A percentile compares a stretch with the other conserved stretches of the same genome.
Evolutionary conservation across 2,329 filamentous ascomycete species (phyloP).

Genomic region (Clonostachys chloroleuca): DNA sequence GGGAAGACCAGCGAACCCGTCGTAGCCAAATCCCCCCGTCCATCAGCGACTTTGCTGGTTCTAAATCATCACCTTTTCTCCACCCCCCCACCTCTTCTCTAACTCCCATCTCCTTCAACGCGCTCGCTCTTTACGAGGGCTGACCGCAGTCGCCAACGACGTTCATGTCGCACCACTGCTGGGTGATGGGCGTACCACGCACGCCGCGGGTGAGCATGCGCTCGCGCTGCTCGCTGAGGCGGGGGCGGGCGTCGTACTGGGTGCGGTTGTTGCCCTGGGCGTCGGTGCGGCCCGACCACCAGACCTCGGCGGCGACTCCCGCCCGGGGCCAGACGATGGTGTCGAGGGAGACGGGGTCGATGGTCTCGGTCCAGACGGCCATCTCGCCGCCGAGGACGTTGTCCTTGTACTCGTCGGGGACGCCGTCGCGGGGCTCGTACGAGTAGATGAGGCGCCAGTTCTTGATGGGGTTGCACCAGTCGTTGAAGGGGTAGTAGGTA

Average conservation of each 20-base stretch:
- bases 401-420: constrained; percentile 56
- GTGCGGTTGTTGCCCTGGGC: constrained; percentile 63
- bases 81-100: no score
- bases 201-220: constrained; percentile 67
- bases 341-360: constrained; percentile 72
- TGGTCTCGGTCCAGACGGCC: constrained; percentile 78
- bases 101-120: no score
- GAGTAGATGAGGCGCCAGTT: constrained; percentile 80
- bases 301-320: constrained; percentile 69
- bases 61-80: background rate
- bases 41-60: background rate
- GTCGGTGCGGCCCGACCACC: constrained; percentile 74
- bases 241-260: constrained; percentile 63
- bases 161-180: constrained; percentile 65
- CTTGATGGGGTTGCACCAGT: constrained; percentile 79
- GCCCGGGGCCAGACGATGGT: constrained; percentile 73
- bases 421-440: constrained; percentile 66
- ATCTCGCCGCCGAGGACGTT: constrained; percentile 79
- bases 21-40: background rate
- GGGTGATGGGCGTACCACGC: constrained; percentile 59
- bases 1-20: background rate
- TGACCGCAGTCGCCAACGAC: background rate
- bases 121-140: constrained; percentile 2
- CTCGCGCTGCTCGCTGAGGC: constrained; percentile 74
- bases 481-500: constrained; percentile 63